Evolutionary conservation across 441 rosid genomes (phyloP), one percentile per base, ranked within the genome.

Genomic region (Raphanus hybrid): DNA sequence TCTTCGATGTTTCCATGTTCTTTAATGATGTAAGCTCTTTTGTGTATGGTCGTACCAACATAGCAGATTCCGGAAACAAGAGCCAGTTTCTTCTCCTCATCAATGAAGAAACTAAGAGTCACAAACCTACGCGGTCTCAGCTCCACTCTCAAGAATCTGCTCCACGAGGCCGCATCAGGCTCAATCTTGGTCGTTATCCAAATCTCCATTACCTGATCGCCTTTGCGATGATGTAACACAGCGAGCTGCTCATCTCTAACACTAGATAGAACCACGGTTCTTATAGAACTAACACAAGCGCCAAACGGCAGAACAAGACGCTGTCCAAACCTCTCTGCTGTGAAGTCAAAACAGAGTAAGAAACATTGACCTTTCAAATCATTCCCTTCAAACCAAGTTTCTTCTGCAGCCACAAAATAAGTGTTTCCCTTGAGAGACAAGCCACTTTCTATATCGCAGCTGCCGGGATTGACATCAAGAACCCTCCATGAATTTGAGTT

Each of bases 301-400:
- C 7, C 55, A 48, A 48, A 48, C 8, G 55, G 55, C 55, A 48
- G 55, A 48, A 48, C 55, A 48, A 48, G 55, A 48, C 54, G 54
- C 55, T 48, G 55, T 48, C 55, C 55, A 48, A 48, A 48, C 2
- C 55, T 48, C 55, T 48, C 55, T 48, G 55, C 55, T 48, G 55
- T n/a, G 14, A 48, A 48, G 14, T 48, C 55, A 48, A 48, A 48
- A 48, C 18, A 48, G 16, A 48, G 8, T 48, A 48, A 41, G 16
- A n/a, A 48, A 48, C 1, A 12, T 48, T 45, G 52, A 45, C 1
- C 2, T 14, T 45, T 12, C 9, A 8, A 3, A 41, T 9, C 48
- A 8, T 8, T 2, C 1, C 15, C 2, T 45, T 12, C 15, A 45
- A 45, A 12, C 14, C 14, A 11, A 45, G 15, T 45, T 43, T 10